phyloP scores from a whole-genome alignment of 1,284 basidiomycete species.

The Apiotrichum laibachii region DNA sequence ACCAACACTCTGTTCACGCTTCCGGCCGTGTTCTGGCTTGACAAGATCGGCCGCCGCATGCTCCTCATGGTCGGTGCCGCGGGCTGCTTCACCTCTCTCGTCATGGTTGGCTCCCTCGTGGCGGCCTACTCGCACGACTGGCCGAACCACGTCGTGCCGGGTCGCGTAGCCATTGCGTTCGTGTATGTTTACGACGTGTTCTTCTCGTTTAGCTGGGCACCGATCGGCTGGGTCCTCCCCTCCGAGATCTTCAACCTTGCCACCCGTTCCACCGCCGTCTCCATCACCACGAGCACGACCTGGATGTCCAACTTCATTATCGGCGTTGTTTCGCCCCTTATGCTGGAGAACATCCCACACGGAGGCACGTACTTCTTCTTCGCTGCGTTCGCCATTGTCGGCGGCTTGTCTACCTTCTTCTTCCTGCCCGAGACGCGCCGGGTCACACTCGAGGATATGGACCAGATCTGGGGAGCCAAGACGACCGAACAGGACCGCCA shows the following conservation, averaged over 20 bases:
- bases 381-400: slow-evolving; percentile 18
- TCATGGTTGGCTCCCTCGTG: slow-evolving; percentile 58
- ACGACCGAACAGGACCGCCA: too few species aligned
- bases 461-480: too few species aligned
- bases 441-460: slow-evolving; percentile 74
- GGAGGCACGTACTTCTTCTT: slow-evolving; percentile 29
- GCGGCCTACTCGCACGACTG: slow-evolving; percentile 20
- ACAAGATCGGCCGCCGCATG: slow-evolving; percentile 37
- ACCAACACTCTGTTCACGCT: slow-evolving; percentile 41
- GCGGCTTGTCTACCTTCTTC: slow-evolving; percentile 17
- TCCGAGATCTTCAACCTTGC: slow-evolving; percentile 26
- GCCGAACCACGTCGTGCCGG: slow-evolving; percentile 22
- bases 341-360: slow-evolving; percentile 20
- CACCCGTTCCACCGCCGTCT: slow-evolving; percentile 19
- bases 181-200: slow-evolving; percentile 26
- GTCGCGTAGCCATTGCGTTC: slow-evolving; percentile 23
- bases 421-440: slow-evolving; percentile 17
- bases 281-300: slow-evolving; percentile 18
- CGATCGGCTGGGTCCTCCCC: slow-evolving; percentile 28
- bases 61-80: slow-evolving; percentile 31
- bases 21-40: slow-evolving; percentile 40
- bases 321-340: slow-evolving; percentile 22
- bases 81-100: slow-evolving; percentile 53
- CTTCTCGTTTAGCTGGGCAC: slow-evolving; percentile 29
- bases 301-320: slow-evolving; percentile 30